A percentile compares a stretch with the other conserved stretches of the same genome.
phyloP scores from a whole-genome alignment of 306 rosid genomes.

The Prunus armeniaca region DNA sequence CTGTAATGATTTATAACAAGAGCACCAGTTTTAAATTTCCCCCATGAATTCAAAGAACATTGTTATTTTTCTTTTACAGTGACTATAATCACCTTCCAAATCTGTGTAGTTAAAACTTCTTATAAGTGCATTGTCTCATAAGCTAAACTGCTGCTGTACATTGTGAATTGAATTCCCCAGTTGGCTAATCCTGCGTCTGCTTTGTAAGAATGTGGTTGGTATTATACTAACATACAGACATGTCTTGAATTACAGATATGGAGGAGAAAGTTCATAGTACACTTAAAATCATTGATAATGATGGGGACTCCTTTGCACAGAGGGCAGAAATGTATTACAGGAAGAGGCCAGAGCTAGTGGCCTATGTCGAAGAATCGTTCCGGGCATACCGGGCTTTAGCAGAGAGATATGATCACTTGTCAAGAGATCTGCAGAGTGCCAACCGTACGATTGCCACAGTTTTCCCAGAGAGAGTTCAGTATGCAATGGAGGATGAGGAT shows the following conservation, averaged over 20 bases:
- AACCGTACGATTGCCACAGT: conserved; percentile 79
- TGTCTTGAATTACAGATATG: conserved; percentile 60
- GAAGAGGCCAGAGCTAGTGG: conserved; percentile 73
- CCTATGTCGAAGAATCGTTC: conserved; percentile 68
- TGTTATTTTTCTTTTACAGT: too few species aligned
- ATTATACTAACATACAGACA: not conserved
- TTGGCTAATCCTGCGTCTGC: not conserved
- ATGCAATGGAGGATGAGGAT: conserved; percentile 57
- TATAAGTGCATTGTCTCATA: not conserved
- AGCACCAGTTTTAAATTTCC: too few species aligned
- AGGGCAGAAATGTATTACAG: conserved; percentile 95
- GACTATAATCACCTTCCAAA: too few species aligned
- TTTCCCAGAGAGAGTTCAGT: conserved; percentile 70
- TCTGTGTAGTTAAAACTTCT: not conserved
- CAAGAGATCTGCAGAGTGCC: conserved; percentile 81
- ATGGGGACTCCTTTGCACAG: conserved; percentile 81
- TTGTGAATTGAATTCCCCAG: not conserved
- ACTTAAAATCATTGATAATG: conserved; percentile 62
- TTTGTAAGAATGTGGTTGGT: too few species aligned
- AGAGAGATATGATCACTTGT: conserved; percentile 73
- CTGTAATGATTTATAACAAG: too few species aligned
- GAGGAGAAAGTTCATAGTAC: conserved; percentile 62
- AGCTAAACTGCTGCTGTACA: not conserved
- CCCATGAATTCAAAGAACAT: too few species aligned
- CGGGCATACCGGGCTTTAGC: conserved; percentile 75